phyloP scores from a whole-genome alignment of 2,329 filamentous ascomycete genomes.

The Kalmusia sp. region DNA sequence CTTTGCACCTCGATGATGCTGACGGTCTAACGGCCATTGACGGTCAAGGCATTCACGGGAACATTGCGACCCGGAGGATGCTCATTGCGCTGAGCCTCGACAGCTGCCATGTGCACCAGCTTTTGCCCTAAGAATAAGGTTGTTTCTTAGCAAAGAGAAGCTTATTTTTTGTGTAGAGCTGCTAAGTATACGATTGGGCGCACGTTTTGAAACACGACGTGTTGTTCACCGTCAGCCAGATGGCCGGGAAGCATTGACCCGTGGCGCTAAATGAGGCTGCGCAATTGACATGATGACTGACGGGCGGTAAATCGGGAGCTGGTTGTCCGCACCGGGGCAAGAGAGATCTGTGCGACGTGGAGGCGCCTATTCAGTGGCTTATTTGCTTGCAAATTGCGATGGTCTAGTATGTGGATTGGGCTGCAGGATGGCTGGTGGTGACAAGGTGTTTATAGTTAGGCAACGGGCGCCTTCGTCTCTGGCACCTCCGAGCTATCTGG shows the following conservation, averaged over 20 bases:
- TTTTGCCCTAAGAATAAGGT: slow-evolving; percentile 15
- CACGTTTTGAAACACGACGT: slow-evolving; percentile 13
- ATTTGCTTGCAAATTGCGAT: background rate
- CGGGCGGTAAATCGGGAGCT: background rate
- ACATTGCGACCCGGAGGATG: slow-evolving; percentile 6
- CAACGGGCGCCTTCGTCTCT: background rate
- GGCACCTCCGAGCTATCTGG: background rate
- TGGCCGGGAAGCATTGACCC: slow-evolving; percentile 8
- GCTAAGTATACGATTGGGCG: slow-evolving; percentile 16
- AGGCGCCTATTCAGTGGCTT: background rate
- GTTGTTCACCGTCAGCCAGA: slow-evolving; percentile 14
- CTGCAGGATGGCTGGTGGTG: background rate
- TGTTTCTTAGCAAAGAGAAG: slow-evolving; percentile 13
- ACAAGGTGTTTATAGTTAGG: no score
- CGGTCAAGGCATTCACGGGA: slow-evolving; percentile 5
- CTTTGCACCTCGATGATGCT: background rate
- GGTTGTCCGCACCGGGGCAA: background rate
- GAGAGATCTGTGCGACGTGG: background rate
- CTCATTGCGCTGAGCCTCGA: slow-evolving; percentile 6
- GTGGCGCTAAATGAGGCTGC: slow-evolving; percentile 18
- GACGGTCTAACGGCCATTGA: background rate
- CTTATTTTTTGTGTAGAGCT: background rate
- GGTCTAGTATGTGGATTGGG: background rate
- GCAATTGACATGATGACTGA: slow-evolving; percentile 9
- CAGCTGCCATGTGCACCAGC: slow-evolving; percentile 1